Base-by-base conservation (phyloP, 2,329 filamentous ascomycete genomes). In the Fusarium musae region DNA sequence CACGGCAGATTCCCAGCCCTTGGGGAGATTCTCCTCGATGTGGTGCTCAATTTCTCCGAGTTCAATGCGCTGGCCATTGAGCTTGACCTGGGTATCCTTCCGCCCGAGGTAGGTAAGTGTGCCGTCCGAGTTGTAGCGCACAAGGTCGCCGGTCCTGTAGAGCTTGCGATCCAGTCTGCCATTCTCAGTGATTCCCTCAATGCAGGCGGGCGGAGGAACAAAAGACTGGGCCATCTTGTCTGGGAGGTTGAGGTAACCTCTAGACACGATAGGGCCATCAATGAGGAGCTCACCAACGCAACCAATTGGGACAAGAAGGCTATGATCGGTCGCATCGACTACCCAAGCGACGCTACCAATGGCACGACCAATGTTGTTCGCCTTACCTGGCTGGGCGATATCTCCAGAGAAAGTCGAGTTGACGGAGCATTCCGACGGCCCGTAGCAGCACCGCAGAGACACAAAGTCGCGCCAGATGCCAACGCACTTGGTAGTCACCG, bases 41-140 rank as follows among this genome's bases (percentile, higher is more conserved):
- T 85, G 81, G 68, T 83, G 81, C 64, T 86, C 85, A 21, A 87
- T 84, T 36, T 82, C 81, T 6, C 71, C 78, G 16, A 88, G 82
- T 78, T 88, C 91, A 44, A 90, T 83, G 39, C 88, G 80, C 66
- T 86, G 89, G 10, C 91, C 91, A 19, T 86, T 84, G 9, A 91
- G 79, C 78, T 91, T 91, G 40, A 91, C 84, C 74, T 91, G 89
- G 0, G 83, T 84, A 69, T 91, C 89, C 64, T 88, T 88, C 6
- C 89, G 81, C 26, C 88, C 88, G 28, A 87, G 69, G 49, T 84
- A 87, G 0, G 81, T 76, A 9, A 88, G 75, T 5, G 78, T 79
- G 2, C 84, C 84, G 49, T 87, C 83, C 0, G 78, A 75, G 34
- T 83, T 78, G 34, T 85, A 86, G 39, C 78, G 78, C 5, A 80